Evolutionary conservation across 805 yeast genomes (phyloP), one percentile per base, ranked within the genome.

Genomic region (Candida verbasci): DNA sequence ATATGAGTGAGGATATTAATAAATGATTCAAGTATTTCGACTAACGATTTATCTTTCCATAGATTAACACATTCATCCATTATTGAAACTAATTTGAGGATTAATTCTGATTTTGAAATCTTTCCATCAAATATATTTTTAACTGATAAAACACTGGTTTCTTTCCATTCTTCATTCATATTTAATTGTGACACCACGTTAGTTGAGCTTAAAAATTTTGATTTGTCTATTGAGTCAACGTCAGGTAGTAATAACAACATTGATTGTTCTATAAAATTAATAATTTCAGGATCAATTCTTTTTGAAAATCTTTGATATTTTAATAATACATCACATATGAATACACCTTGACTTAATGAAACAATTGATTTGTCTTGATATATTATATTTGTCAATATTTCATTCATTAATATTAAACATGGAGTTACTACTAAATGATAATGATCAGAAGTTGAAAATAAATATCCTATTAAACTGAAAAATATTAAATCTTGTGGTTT

Each of bases 381-480:
- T 14, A 48, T 45, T 17, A 59, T 47, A 7, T 38, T 38, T 5
- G 58, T 47, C 38, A 91, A 61, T 10, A 77, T 66, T 56, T 86
- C 91, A 33, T 82, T 75, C 67, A 87, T 77, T 26, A 86, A 60
- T 23, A 93, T 73, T 21, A 77, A 64, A 2, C 91, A 73, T 3
- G 97, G 96, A 0, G 96, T 89, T 4, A 81, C 89, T 9, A 93
- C 83, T 41, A 88, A 69, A 66, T 93, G 98, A 60, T 85, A 91
- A 54, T 87, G 89, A 66, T 93, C 99, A 0, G 98, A 93, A 1
- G 97, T 87, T 0, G 98, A 89, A 53, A 84, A 93, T 4, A 88
- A 55, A 37, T 72, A 67, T 6, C 97, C 97, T 39, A 89, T 69
- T 4, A 87, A 49, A 0, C 79, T 68, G 50, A 82, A 85, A 41